Percentiles rank a stretch among this genome's conserved stretches.
Evolutionary conservation across 192 early-diverging fungal genomes (phyloP).

Genomic region (Chytriomyces sp.): DNA sequence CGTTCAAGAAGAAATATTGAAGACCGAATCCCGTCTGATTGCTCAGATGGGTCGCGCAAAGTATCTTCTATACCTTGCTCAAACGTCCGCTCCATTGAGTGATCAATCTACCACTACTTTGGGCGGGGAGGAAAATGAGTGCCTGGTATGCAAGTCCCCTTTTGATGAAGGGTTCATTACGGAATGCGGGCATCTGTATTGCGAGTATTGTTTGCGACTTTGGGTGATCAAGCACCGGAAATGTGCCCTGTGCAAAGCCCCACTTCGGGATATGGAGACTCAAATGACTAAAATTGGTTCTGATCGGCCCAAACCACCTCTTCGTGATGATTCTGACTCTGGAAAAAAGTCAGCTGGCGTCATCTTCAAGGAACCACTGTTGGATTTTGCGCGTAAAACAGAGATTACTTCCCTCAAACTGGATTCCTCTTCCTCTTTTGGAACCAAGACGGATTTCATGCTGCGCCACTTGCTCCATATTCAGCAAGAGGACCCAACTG

Average conservation of each 20-base stretch:
- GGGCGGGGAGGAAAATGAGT: slow-evolving; percentile 26
- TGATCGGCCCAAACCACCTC: background rate
- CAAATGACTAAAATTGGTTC: slow-evolving; percentile 7
- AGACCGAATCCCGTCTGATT: slow-evolving; percentile 1
- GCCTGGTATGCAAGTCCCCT: slow-evolving; percentile 29
- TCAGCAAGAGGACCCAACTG: slow-evolving; percentile 27
- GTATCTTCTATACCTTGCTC: slow-evolving; percentile 24
- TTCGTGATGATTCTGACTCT: background rate
- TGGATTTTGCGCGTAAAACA: background rate
- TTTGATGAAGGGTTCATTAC: slow-evolving; percentile 42
- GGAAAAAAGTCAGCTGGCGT: background rate
- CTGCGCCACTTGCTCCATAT: slow-evolving; percentile 48
- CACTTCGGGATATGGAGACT: background rate
- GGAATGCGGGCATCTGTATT: slow-evolving; percentile 50
- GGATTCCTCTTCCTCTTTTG: slow-evolving; percentile 41
- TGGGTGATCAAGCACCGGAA: slow-evolving; percentile 45
- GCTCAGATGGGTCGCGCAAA: slow-evolving; percentile 20
- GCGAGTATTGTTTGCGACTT: slow-evolving; percentile 34
- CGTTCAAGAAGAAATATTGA: slow-evolving; percentile 10
- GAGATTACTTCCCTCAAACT: slow-evolving; percentile 16
- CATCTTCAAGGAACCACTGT: background rate
- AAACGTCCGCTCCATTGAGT: background rate
- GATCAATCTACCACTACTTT: background rate
- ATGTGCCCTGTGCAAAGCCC: slow-evolving; percentile 49
- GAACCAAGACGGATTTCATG: slow-evolving; percentile 55